Evolutionary conservation across 768 basidiomycete genomes (phyloP), one percentile per base, ranked within the genome.

Genomic region (Jaapia argillacea): DNA sequence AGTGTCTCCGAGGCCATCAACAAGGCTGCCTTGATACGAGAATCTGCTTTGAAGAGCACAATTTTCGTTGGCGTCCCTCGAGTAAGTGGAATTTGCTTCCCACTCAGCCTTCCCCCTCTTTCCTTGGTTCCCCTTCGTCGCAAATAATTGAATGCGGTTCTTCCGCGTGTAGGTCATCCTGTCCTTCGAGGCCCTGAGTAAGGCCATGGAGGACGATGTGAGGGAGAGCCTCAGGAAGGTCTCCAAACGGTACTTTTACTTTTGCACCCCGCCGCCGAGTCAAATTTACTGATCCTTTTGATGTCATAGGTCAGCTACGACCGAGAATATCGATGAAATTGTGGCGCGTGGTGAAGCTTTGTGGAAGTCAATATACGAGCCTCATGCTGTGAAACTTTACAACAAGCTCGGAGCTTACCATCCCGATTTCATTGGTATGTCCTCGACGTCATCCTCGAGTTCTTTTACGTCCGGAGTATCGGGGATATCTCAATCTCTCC

Each of bases 381-480:
- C 90, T 59, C 85, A 90, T 68, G 82, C 80, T 57, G 79, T 78
- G 68, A 94, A 93, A 67, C 77, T 94, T 58, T 76, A 88, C 64
- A 68, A 79, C 67, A 94, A 91, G 68, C 72, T 94, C 50, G 81
- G 73, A 58, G 73, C 76, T 44, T 87, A 89, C 68, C 91, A 94
- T 63, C 91, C 91, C 48, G 91, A 94, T 71, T 87, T 94, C 68
- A 89, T 91, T 62, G 71, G 87, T 90, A 63, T 68, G 86, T 78
- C 55, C n/a, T n/a, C n/a, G n/a, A n/a, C n/a, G n/a, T n/a, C 59
- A 47, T 53, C 53, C 56, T 47, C 28, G 35, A 39, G 23, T 37
- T 20, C n/a, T 7, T 21, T 35, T 25, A 21, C 37, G 20, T 22
- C 37, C 31, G 10, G 31, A 10, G 31, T 21, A 41, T 23, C 22